Evolutionary conservation across 306 rosid genomes (phyloP).

Genomic region (Spatholobus suberectus): DNA sequence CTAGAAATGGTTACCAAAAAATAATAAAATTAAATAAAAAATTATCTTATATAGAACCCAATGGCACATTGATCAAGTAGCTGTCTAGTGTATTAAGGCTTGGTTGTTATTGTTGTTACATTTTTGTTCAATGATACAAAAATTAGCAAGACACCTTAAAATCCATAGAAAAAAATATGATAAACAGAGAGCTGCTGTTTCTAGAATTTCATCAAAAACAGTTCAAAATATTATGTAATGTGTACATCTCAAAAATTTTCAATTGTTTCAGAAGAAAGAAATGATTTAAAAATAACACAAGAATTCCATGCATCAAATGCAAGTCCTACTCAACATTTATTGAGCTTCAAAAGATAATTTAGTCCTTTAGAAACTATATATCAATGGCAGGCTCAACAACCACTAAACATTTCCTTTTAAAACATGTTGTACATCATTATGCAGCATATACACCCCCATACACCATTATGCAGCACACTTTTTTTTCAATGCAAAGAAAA

Average conservation of each 20-base stretch:
- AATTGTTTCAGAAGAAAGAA: constrained; percentile 9
- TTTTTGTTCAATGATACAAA: not conserved
- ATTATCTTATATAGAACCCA: not conserved
- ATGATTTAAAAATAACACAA: constrained; percentile 11
- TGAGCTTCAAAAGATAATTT: not conserved
- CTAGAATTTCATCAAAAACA: not conserved
- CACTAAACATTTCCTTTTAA: not conserved
- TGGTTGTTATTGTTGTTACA: not conserved
- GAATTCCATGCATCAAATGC: not conserved
- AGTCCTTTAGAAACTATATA: not conserved
- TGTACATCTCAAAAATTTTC: not conserved
- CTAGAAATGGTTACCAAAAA: not conserved
- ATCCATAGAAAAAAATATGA: not conserved
- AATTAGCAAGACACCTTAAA: not conserved
- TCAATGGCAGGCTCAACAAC: not conserved
- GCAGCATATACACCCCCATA: not conserved
- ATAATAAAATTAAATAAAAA: not conserved
- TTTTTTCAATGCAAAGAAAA: constrained; percentile 12
- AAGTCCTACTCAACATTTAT: constrained; percentile 5
- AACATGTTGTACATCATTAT: constrained; percentile 1
- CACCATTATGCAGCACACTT: too few species aligned
- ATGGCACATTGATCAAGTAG: constrained; percentile 13
- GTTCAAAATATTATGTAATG: constrained; percentile 2
- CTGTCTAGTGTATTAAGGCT: not conserved
- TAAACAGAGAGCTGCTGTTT: constrained; percentile 1